Evolutionary conservation across 768 basidiomycete species (phyloP).

Genomic region (Termitomyces sp.): DNA sequence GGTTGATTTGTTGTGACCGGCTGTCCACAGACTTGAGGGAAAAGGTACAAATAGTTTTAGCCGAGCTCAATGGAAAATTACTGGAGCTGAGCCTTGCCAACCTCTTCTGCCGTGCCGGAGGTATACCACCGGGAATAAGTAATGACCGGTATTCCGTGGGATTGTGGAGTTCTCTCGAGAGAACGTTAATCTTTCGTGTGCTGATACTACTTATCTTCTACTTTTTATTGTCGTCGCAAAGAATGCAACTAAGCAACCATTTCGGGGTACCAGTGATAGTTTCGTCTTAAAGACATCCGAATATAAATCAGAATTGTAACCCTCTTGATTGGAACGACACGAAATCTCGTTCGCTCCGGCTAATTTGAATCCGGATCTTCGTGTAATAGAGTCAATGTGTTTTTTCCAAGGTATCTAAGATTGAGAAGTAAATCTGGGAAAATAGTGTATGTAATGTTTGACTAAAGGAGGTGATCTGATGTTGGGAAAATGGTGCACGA

Average conservation of each 20-base stretch:
- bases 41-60: too few species aligned
- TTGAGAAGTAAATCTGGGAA: background rate
- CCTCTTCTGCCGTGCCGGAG: background rate
- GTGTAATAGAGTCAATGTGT: background rate
- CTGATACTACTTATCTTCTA: background rate
- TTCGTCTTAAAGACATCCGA: background rate
- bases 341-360: background rate
- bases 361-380: background rate
- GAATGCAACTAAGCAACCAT: background rate
- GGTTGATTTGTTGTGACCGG: too few species aligned
- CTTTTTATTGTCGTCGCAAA: background rate
- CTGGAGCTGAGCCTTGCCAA: background rate
- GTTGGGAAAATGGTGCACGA: slow-evolving; percentile 13
- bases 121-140: background rate
- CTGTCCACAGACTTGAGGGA: too few species aligned
- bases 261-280: too few species aligned
- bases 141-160: background rate
- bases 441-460: background rate
- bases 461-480: background rate
- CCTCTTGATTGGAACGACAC: background rate
- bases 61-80: too few species aligned
- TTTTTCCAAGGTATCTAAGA: background rate
- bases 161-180: background rate
- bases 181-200: background rate
- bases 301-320: background rate